Conservation (phyloP, 257 asterid species). For the Solanum clarkiae region DNA sequence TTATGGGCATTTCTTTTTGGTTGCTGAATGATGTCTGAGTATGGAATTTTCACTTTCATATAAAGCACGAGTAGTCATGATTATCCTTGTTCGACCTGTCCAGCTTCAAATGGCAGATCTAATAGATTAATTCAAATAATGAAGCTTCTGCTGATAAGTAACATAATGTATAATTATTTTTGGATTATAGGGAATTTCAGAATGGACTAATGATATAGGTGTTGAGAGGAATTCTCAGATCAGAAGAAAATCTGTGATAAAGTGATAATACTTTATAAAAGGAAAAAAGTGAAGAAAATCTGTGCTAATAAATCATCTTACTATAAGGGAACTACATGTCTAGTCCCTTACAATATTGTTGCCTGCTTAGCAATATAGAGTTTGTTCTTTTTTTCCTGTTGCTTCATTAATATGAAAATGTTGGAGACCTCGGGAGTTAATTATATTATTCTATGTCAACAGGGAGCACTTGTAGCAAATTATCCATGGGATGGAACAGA, state of each 20-base stretch:
- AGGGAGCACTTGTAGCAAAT: constrained; percentile 98
- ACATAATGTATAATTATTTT: background rate
- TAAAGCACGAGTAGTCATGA: background rate
- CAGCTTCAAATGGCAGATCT: background rate
- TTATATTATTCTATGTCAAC: background rate
- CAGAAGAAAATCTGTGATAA: background rate
- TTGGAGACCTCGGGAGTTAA: background rate
- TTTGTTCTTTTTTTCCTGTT: background rate
- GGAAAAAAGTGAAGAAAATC: background rate
- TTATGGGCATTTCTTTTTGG: background rate
- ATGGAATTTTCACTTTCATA: background rate
- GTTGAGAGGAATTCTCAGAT: background rate
- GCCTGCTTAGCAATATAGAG: background rate
- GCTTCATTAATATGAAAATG: background rate
- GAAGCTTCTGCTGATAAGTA: background rate
- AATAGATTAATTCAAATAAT: background rate
- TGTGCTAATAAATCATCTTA: background rate
- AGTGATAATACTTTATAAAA: background rate
- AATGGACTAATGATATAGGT: background rate
- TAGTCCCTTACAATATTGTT: background rate
- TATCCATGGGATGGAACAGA: constrained; percentile 98
- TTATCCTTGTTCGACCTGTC: background rate
- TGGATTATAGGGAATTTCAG: background rate
- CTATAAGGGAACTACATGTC: background rate
- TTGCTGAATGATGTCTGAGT: background rate